Evolutionary conservation across 805 yeast genomes (phyloP), one percentile per base, ranked within the genome.

Genomic region (Lipomyces sp.): DNA sequence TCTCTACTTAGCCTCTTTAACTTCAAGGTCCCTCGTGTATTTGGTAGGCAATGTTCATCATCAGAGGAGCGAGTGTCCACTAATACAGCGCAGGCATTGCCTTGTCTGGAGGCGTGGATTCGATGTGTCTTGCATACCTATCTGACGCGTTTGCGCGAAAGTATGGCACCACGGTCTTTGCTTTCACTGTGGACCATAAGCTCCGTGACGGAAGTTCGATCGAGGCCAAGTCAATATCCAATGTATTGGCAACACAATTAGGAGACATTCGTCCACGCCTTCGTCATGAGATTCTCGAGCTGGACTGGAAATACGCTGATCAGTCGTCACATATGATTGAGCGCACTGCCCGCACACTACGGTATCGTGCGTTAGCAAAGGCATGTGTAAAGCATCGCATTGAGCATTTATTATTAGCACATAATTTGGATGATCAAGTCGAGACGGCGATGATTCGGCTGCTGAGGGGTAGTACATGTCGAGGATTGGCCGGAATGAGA

Each of bases 61-160:
- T 35, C 34, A 30, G 42, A 50, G 5, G 3, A 29, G 33, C 15
- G 48, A 24, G 33, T 0, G 2, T 33, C 32, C 13, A 13, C 30
- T 24, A 15, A 42, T 6, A 11, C 18, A 10, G 29, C 1, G 48
- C 29, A 65, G 69, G 66, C 3, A 75, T 90, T 18, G 92, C 92
- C 0, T 82, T 90, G 0, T 87, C 92, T 15, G 96, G 96, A 0
- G 96, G 96, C 0, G 92, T 88, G 0, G 96, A 90, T 74, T 90
- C 95, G 0, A 86, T 90, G 86, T 87, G 90, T 13, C 75, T 90
- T 55, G 80, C 89, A 0, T 82, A 82, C 69, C 77, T 89, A 24
- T 75, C 87, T 3, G 67, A 78, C 0, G 75, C 77, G 33, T 83
- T 79, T 70, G 76, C 80, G 10, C 64, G 60, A 2, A 61, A 66